A percentile compares a stretch with the other conserved stretches of the same genome.
These are phyloP conservation scores for Suillus fuscotomentosus DNA, from an alignment of 768 basidiomycete species.

Conservation along the genomic window DNA sequence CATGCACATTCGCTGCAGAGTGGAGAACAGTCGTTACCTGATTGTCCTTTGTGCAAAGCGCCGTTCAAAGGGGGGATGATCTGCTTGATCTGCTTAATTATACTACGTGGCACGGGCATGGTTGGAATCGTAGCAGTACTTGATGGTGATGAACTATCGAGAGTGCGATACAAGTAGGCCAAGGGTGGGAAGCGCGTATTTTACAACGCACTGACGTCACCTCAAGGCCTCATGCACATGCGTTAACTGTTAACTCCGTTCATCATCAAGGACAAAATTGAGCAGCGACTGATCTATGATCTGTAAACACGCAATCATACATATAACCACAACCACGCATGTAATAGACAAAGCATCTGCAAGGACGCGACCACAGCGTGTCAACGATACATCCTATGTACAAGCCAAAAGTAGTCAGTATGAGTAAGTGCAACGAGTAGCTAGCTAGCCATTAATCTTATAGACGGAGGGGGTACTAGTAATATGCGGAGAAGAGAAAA, in stretches of 20 bases:
- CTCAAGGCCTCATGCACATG: background rate
- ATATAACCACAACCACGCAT: background rate
- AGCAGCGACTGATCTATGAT: background rate
- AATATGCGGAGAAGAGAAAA: slow-evolving; percentile 11
- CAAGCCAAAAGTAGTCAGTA: slow-evolving; percentile 6
- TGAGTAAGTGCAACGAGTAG: slow-evolving; percentile 11
- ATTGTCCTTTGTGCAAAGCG: slow-evolving; percentile 92
- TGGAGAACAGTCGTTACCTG: slow-evolving; percentile 44
- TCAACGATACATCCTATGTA: slow-evolving; percentile 6
- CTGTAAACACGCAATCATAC: background rate
- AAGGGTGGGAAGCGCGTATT: background rate
- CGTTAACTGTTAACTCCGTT: background rate
- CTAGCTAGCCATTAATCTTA: slow-evolving; percentile 23
- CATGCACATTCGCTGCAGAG: slow-evolving; percentile 5
- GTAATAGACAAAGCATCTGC: slow-evolving; percentile 5
- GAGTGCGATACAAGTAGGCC: background rate
- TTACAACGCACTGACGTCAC: background rate
- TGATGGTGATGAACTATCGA: background rate
- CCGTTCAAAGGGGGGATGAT: slow-evolving; percentile 91
- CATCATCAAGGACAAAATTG: background rate
- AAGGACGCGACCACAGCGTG: slow-evolving; percentile 8
- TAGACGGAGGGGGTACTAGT: slow-evolving; percentile 17
- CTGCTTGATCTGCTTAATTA: slow-evolving; percentile 71
- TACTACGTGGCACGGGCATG: slow-evolving; percentile 62
- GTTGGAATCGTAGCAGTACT: background rate